Evolutionary conservation across 148 eudicot genomes (phyloP), one percentile per base, ranked within the genome.

Genomic region (Polygonum maritimum): DNA sequence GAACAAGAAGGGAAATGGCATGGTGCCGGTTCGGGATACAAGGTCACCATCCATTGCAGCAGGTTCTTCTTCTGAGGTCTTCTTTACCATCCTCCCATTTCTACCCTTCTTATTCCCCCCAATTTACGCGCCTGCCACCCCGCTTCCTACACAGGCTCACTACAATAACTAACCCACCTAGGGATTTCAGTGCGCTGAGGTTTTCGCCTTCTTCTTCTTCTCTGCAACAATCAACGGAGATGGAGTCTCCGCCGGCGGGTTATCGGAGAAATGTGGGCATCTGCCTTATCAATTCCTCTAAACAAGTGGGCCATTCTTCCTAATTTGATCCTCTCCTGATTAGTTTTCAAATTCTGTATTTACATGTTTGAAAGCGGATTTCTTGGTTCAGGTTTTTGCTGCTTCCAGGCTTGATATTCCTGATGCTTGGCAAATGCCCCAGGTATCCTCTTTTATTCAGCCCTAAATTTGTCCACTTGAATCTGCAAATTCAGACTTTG

Each of bases 391-490:
- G 98, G 81, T 91, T 82, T 94, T 92, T 80, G 85, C 91, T 74
- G 98, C 98, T 39, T 90, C 98, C 38, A 88, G 98, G 84, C 94
- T 92, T 52, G 98, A 92, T 81, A 80, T 92, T 47, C 97, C 97
- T 13, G 92, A 86, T 69, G 18, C 93, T 70, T 94, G 97, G 98
- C 98, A 94, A 78, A 94, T 94, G 97, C 98, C 98, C 31, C 97
- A 91, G 95, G 98, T 94, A 82, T 69, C 38, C 74, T 36, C 31
- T 26, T 26, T 52, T 54, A 54, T 7, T 54, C 60, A 54, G 26
- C 60, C 14, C 19, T 4, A 54, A 16, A 54, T 19, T 19, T 54
- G 9, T 26, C 12, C 12, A 38, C 36, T 60, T 31, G 4, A 60
- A 11, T 26, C 26, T 60, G 69, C 38, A 60, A 26, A 60, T 60